Conservation (phyloP, 768 basidiomycete species). For the Chalciporus chontae region DNA sequence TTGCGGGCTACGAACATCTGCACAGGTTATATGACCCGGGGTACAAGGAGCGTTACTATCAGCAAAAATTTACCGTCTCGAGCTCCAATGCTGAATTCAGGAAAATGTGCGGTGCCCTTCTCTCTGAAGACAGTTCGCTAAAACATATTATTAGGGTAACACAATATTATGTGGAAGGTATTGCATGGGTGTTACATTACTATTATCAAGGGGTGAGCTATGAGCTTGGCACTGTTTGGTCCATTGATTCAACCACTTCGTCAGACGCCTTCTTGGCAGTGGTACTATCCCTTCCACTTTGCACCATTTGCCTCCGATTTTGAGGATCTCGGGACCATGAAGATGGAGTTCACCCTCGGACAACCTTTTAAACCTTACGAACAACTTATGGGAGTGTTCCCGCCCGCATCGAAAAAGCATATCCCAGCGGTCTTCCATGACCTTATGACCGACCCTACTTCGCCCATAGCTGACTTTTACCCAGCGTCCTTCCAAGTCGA, state of each 20-base stretch:
- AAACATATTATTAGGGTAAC: constrained; percentile 54
- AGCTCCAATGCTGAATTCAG: constrained; percentile 68
- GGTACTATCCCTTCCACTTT: constrained; percentile 99
- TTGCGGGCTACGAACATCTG: background rate
- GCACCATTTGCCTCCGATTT: constrained; percentile 98
- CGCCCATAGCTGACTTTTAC: constrained; percentile 96
- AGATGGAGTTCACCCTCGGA: constrained; percentile 75
- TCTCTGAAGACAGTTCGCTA: constrained; percentile 4
- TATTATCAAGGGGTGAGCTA: constrained; percentile 93
- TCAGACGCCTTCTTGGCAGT: constrained; percentile 93
- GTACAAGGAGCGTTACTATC: constrained; percentile 93
- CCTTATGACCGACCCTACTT: constrained; percentile 83
- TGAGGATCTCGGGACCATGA: constrained; percentile 68
- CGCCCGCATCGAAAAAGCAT: constrained; percentile 80
- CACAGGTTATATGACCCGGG: constrained; percentile 91
- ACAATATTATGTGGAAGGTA: constrained; percentile 84
- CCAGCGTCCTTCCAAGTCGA: constrained; percentile 90
- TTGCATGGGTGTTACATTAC: constrained; percentile 94
- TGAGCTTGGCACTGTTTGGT: background rate
- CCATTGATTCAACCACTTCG: constrained; percentile 18
- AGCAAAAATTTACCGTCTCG: constrained; percentile 84
- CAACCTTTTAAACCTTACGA: constrained; percentile 96
- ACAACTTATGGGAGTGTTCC: constrained; percentile 98
- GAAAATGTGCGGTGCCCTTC: constrained; percentile 53
- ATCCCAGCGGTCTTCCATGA: constrained; percentile 83